Evolutionary conservation across 257 asterid genomes (phyloP), one percentile per base, ranked within the genome.

Genomic region (Solanum habrochaites): DNA sequence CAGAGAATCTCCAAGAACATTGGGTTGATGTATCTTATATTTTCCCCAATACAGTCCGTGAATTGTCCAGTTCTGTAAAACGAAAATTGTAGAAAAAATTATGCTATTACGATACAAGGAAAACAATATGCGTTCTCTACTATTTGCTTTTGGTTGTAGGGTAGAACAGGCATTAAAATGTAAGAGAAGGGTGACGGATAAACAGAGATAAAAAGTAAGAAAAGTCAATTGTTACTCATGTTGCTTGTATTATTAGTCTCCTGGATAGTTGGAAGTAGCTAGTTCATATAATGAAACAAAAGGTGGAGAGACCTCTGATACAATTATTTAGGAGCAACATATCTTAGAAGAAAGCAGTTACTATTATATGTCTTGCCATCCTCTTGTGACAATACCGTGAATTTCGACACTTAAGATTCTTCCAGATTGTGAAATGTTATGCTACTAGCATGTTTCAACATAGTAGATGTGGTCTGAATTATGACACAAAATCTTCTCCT

Each of bases 31-130:
- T 47, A 93, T 93, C 87, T 42, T 93, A 86, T 97, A 90, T 88
- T 99, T 97, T 89, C 99, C 98, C 99, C 99, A 97, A 87, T 93
- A 97, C 39, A 97, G 91, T 75, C 99, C 99, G 74, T 97, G 99
- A 90, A 97, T 74, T 2, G 99, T 97, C 98, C 99, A 97, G 90
- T 96, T 96, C 99, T 97, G 93, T 25, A 85, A 71, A 73, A 88
- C 20, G 73, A 62, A 83, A 83, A 21, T 37, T 7, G 39, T 35
- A 74, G 31, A 32, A 47, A 56, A 7, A 47, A 3, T 29, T 11
- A 69, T 20, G 31, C 21, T 81, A 81, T 47, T 49, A 29, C 45
- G 29, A 49, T 45, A 49, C 42, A 49, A 49, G 62, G 42, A 45
- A 45, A 78, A 47, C 25, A 7, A 16, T 27, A 45, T 4, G 27